Conservation (phyloP, 23 red algal species). For the Gracilaria gracilis region DNA sequence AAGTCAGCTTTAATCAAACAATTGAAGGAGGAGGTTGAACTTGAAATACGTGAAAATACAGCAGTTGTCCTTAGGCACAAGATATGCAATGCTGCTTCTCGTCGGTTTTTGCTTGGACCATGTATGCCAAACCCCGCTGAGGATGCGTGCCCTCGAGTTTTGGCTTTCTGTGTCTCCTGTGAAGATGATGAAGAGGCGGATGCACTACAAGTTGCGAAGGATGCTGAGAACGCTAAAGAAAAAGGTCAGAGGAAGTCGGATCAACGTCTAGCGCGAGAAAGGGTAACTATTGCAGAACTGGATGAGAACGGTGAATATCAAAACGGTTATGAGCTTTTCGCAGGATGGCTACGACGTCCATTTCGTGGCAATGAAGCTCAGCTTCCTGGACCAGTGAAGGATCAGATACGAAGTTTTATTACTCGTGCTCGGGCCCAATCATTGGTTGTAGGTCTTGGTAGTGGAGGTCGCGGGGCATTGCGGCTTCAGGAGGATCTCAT, state of each 20-base stretch:
- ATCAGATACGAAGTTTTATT: slow-evolving; percentile 49
- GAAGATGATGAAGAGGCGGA: slow-evolving; percentile 81
- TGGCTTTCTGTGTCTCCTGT: slow-evolving; percentile 64
- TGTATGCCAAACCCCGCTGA: slow-evolving; percentile 27
- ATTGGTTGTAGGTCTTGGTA: slow-evolving; percentile 78
- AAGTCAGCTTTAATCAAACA: slow-evolving; percentile 39
- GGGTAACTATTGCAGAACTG: slow-evolving; percentile 50
- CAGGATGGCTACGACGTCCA: slow-evolving; percentile 52
- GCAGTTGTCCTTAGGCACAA: slow-evolving; percentile 39
- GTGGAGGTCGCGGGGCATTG: slow-evolving; percentile 61
- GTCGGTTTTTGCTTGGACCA: slow-evolving; percentile 75
- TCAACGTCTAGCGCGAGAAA: slow-evolving; percentile 25
- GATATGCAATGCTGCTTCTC: slow-evolving; percentile 46
- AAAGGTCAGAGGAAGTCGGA: slow-evolving; percentile 25
- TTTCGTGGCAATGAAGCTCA: slow-evolving; percentile 29
- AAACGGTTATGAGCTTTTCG: slow-evolving; percentile 55
- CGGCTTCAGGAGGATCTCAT: slow-evolving; percentile 74
- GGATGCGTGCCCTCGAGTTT: slow-evolving; percentile 62
- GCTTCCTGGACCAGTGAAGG: slow-evolving; percentile 40
- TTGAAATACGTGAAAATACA: slow-evolving; percentile 17
- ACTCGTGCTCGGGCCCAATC: slow-evolving; percentile 49
- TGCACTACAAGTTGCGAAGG: slow-evolving; percentile 56
- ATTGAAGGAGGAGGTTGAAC: slow-evolving; percentile 55
- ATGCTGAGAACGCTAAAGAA: slow-evolving; percentile 13
- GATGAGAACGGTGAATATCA: slow-evolving; percentile 67